Conservation (phyloP, 805 yeast genomes). For the Sugiyamaella boreocaroliniensis region DNA sequence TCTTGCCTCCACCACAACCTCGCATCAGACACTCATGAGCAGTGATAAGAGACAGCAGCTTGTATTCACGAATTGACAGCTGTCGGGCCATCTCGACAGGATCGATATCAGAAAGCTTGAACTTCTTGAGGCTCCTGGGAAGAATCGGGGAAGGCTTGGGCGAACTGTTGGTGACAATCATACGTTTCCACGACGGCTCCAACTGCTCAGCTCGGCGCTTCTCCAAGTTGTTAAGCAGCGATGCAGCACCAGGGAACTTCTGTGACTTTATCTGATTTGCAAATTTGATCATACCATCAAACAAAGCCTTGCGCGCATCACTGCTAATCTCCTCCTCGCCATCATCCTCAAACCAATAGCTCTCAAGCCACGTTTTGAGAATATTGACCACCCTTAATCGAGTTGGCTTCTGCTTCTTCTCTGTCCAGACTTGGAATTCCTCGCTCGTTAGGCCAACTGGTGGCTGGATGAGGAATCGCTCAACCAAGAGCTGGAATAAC, state of each 20-base stretch:
- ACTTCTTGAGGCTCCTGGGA: constrained; percentile 29
- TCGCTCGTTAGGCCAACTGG: constrained; percentile 84
- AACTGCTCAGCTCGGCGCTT: constrained; percentile 27
- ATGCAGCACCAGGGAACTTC: constrained; percentile 40
- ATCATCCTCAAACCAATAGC: constrained; percentile 54
- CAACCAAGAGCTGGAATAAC: constrained; percentile 51
- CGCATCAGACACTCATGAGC: constrained; percentile 69
- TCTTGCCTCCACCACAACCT: constrained; percentile 57
- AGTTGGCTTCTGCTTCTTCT: constrained; percentile 60
- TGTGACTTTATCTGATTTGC: constrained; percentile 36
- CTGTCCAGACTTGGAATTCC: constrained; percentile 72
- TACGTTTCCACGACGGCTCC: constrained; percentile 21
- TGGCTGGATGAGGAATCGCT: constrained; percentile 63
- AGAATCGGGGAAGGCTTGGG: constrained; percentile 24
- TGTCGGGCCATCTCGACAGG: constrained; percentile 77
- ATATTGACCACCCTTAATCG: constrained; percentile 59
- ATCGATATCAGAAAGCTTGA: constrained; percentile 60
- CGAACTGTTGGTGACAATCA: constrained; percentile 11
- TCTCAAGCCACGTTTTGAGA: constrained; percentile 58
- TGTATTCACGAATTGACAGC: constrained; percentile 70
- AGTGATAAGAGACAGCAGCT: constrained; percentile 57
- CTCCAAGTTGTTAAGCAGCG: constrained; percentile 35
- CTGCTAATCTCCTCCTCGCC: constrained; percentile 14
- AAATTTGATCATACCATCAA: constrained; percentile 34
- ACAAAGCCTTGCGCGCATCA: constrained; percentile 22